Base-by-base conservation (phyloP, 2,329 filamentous ascomycete species). In the Hymenoscyphus albidus region DNA sequence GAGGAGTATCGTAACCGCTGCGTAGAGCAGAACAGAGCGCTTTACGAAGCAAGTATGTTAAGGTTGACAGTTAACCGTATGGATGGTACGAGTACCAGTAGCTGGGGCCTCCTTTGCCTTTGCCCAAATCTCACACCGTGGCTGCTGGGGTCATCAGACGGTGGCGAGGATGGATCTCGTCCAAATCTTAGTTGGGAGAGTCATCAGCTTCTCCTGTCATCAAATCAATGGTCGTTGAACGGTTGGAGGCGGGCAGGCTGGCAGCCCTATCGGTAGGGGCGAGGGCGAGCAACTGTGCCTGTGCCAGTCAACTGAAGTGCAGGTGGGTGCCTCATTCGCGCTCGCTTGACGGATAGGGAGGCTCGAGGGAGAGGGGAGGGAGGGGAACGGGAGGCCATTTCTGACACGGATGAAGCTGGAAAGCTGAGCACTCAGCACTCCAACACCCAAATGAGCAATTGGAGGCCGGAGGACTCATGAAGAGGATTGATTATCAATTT, bases 371-470 rank as follows among this genome's bases (percentile, higher is more conserved):
- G 57, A 6, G 16, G 22, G 27, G 2, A 16, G 56, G 18, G 18
- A 13, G 32, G 27, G 31, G 42, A 44, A n/a, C n/a, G 38, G 58
- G 39, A 35, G 35, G 35, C 5, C 5, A 44, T 16, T 18, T 60
- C 58, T 60, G 58, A 60, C 58, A 60, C 58, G 39, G 27, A 16
- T 59, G 57, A 58, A 48, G 44, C 44, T 48, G 44, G 44, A 48
- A 51, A 51, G 44, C 44, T 51, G 44, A 48, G 42, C 42, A 48
- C 44, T 59, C 58, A 60, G 58, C 58, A 60, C 14, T 7, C 16
- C 27, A 58, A 14, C 56, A 32, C 16, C 32, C 10, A 58, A 16
- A 22, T 7, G 27, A 39, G 57, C 44, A 59, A 39, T 59, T 42
- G n/a, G 7, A 35, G 13, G 27, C 18, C 16, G 27, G 14, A 58